These are phyloP conservation scores for Stagonosporopsis vannaccii DNA, from an alignment of 2,329 filamentous ascomycete genomes.

Conservation along the genomic window DNA sequence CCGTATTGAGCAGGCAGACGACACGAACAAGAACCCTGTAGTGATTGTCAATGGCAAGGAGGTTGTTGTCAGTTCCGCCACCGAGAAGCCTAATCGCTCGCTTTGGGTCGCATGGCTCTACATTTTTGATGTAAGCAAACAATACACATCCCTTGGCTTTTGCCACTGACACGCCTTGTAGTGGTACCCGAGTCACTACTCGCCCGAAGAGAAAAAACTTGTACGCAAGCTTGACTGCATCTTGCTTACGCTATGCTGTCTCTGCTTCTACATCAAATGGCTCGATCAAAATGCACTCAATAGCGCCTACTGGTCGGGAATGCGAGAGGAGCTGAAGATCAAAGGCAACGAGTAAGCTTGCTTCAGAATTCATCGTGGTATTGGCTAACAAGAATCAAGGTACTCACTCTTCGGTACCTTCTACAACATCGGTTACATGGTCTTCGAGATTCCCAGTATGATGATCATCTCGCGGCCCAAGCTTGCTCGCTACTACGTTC, in stretches of 20 bases:
- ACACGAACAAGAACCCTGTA: conserved; percentile 4
- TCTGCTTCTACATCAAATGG: conserved; percentile 35
- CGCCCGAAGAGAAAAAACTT: conserved; percentile 28
- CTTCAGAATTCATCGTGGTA: background rate
- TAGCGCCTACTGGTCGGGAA: conserved; percentile 31
- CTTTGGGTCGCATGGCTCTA: conserved; percentile 29
- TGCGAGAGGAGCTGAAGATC: conserved; percentile 31
- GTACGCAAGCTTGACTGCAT: conserved; percentile 30
- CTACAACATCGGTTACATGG: conserved; percentile 43
- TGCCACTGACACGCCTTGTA: background rate
- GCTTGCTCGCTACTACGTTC: conserved; percentile 41
- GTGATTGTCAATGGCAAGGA: conserved; percentile 26
- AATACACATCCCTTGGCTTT: background rate
- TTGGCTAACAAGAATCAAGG: background rate
- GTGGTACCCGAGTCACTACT: conserved; percentile 33
- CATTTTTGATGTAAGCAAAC: conserved; percentile 24
- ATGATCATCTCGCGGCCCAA: conserved; percentile 45
- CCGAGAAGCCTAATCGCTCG: conserved; percentile 21
- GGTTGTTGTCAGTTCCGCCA: conserved; percentile 29
- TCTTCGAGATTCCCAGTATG: conserved; percentile 44
- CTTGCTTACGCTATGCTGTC: conserved; percentile 28
- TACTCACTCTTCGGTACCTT: conserved; percentile 59
- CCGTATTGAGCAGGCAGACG: conserved; percentile 7
- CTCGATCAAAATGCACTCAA: conserved; percentile 32
- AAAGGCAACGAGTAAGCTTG: conserved; percentile 57